Percentiles rank a stretch among this genome's conserved stretches.
Evolutionary conservation across 2,329 filamentous ascomycete species (phyloP).

Genomic region (Drechslerella dactyloides): DNA sequence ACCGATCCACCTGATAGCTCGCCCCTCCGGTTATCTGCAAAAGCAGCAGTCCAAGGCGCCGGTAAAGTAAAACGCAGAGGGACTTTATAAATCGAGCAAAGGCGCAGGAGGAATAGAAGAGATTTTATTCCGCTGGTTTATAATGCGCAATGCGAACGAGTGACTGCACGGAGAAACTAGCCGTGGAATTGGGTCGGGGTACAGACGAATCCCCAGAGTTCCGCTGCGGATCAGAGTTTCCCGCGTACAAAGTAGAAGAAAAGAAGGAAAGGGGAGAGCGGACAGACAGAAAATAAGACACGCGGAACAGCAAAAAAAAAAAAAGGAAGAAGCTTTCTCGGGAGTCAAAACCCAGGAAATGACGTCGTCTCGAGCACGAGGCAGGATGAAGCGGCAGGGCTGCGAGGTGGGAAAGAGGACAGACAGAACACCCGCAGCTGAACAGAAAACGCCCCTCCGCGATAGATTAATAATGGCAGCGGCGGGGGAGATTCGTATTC

Average conservation of each 20-base stretch:
- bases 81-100: constrained; percentile 21
- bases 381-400: neutral
- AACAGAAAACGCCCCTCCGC: constrained; percentile 2
- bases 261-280: constrained; percentile 4
- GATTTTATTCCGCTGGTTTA: constrained; percentile 3
- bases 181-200: constrained; percentile 18
- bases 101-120: constrained; percentile 26
- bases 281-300: neutral
- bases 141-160: no score
- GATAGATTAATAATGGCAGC: neutral
- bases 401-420: neutral
- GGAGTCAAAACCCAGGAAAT: constrained; percentile 17
- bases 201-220: constrained; percentile 17
- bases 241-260: constrained; percentile 10
- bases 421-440: neutral
- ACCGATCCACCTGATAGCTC: constrained; percentile 25
- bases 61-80: constrained; percentile 18
- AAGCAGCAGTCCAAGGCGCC: constrained; percentile 9
- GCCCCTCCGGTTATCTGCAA: constrained; percentile 33
- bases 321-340: constrained; percentile 8
- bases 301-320: neutral
- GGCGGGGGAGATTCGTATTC: neutral
- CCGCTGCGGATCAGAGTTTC: constrained; percentile 26
- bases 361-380: constrained; percentile 20
- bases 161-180: neutral